Evolutionary conservation across 176 grass and related monocot genomes (phyloP), one percentile per base, ranked within the genome.

Genomic region (Miscanthus lutarioriparius): DNA sequence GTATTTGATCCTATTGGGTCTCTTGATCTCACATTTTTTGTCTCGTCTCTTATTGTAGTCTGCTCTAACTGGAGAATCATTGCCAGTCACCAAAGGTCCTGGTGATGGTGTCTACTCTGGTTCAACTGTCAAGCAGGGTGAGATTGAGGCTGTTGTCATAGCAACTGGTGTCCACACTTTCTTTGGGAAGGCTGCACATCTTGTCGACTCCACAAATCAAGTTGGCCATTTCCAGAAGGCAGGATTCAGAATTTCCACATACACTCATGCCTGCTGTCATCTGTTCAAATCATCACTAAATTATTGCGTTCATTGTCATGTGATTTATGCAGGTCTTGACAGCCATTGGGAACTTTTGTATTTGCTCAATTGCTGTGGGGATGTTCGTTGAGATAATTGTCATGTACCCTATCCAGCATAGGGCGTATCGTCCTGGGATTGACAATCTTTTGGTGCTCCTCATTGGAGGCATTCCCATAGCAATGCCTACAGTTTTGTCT

Each of bases 121-220:
- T 47, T 80, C 78, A 13, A 80, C 77, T 2, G 40, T 47, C 63
- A 80, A 80, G 40, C 63, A 80, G 41, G 63, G 78, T 67, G 78
- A 80, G 17, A 80, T 67, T 33, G 78, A 80, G 63, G 78, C 78
- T 49, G 78, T 80, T 48, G 78, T 80, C 10, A 80, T 80, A 47
- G 78, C 78, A 22, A 80, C 78, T 33, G 78, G 78, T 49, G 78
- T 80, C 19, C 78, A 80, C 77, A 80, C 77, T 32, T 80, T 80
- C 41, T 80, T 80, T 66, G 77, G 77, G 11, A 80, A 67, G 62
- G 77, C 77, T 67, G 77, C 77, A n/a, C 77, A 80, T 67, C 77
- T 80, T 67, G 77, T 67, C 10, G 77, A 80, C 25, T 67, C 62
- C 16, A 80, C 77, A 0, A 80, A 80, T 35, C 77, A 80, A 67